phyloP scores from a whole-genome alignment of 441 rosid genomes.

The Populus hybrid region DNA sequence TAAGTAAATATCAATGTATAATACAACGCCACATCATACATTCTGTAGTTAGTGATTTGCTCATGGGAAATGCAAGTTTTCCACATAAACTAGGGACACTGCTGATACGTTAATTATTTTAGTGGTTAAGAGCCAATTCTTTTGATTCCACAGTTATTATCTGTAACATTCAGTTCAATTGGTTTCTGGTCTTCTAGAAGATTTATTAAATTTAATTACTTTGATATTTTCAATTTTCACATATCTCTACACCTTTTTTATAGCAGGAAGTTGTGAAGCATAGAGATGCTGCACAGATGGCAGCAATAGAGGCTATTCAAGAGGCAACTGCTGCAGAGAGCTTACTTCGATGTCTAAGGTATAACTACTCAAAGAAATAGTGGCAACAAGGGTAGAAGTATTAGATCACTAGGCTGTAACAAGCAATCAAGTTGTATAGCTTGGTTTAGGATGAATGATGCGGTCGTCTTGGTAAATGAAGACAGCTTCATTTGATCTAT shows the following conservation, averaged over 20 bases:
- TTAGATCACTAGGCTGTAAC: background rate
- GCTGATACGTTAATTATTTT: background rate
- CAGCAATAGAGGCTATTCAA: constrained; percentile 85
- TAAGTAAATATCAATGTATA: background rate
- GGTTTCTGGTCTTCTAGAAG: background rate
- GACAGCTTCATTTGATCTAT: background rate
- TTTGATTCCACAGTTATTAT: background rate
- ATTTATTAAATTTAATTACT: background rate
- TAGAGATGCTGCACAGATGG: constrained; percentile 88
- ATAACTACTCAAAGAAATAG: background rate
- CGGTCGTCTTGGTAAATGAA: background rate
- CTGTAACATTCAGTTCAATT: background rate
- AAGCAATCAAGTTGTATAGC: background rate
- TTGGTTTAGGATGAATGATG: background rate
- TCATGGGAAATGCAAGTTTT: background rate
- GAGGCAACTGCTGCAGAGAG: constrained; percentile 94
- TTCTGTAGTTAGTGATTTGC: background rate
- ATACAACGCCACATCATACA: background rate
- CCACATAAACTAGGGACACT: background rate
- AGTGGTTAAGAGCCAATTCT: background rate
- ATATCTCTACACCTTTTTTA: constrained; percentile 1
- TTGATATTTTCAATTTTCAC: constrained; percentile 10
- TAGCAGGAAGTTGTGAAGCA: constrained; percentile 79
- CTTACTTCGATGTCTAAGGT: constrained; percentile 82
- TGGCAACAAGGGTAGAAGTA: background rate